phyloP scores from a whole-genome alignment of 1,284 basidiomycete genomes.

The Cryptococcus sp. region DNA sequence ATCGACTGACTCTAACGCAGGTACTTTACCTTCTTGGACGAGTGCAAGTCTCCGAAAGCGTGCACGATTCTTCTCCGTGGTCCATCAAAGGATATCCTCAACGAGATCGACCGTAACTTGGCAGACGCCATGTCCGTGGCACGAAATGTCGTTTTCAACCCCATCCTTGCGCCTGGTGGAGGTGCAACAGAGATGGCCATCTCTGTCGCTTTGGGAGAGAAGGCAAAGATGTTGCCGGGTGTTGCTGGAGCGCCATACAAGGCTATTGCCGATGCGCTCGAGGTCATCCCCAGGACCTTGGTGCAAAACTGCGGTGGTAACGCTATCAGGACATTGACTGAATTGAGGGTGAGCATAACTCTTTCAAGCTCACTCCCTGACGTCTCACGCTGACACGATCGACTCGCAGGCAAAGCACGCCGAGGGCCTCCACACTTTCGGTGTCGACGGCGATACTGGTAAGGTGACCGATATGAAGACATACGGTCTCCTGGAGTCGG shows the following conservation, averaged over 20 bases:
- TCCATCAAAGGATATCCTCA: conserved; percentile 95
- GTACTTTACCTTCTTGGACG: conserved; percentile 95
- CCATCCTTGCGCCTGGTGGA: conserved; percentile 85
- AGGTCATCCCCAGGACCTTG: conserved; percentile 93
- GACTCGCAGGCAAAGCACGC: conserved; percentile 81
- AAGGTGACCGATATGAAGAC: conserved; percentile 94
- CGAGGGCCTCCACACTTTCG: conserved; percentile 84
- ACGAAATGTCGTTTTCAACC: conserved; percentile 95
- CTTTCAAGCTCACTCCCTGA: background rate
- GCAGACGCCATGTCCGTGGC: conserved; percentile 98
- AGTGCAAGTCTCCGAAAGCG: conserved; percentile 91
- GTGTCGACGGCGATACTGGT: conserved; percentile 92
- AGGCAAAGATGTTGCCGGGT: conserved; percentile 75
- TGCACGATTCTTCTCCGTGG: conserved; percentile 99
- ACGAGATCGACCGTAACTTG: conserved; percentile 96
- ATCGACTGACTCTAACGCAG: conserved; percentile 51
- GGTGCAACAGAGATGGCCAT: conserved; percentile 99
- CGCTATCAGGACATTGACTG: conserved; percentile 87
- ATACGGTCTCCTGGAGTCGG: conserved; percentile 91
- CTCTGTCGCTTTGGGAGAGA: conserved; percentile 81
- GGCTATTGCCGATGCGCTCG: conserved; percentile 93
- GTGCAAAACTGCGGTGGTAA: conserved; percentile 97
- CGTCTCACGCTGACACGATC: background rate
- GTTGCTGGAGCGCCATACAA: conserved; percentile 88
- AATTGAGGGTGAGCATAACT: conserved; percentile 67